Evolutionary conservation across 2,329 filamentous ascomycete genomes (phyloP).

Genomic region (Exophiala alcalophila): DNA sequence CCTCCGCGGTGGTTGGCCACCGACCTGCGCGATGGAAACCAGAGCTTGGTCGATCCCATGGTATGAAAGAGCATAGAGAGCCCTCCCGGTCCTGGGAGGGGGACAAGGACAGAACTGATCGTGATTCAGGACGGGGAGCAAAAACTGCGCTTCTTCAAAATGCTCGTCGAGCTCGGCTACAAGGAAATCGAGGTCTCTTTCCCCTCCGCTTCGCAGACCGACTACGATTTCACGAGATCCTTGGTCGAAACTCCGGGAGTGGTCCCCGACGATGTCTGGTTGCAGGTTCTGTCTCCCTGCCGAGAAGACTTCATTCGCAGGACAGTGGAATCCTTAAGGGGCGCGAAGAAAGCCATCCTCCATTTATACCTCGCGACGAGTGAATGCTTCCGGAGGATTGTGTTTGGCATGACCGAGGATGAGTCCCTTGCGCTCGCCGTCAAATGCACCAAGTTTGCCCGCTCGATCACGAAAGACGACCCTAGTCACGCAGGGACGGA

Average conservation of each 20-base stretch:
- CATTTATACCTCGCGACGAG: constrained; percentile 96
- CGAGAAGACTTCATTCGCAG: constrained; percentile 84
- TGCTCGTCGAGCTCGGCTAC: constrained; percentile 88
- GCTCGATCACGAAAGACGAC: constrained; percentile 83
- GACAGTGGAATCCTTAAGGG: constrained; percentile 83
- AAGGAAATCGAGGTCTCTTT: constrained; percentile 98
- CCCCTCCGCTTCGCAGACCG: constrained; percentile 88
- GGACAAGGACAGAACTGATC: constrained; percentile 9
- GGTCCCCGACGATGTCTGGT: constrained; percentile 82
- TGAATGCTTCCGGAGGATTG: constrained; percentile 87
- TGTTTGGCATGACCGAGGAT: constrained; percentile 83
- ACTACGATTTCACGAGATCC: constrained; percentile 90
- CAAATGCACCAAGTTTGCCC: constrained; percentile 78
- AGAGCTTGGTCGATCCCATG: constrained; percentile 91
- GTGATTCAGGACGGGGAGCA: constrained; percentile 75
- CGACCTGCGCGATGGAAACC: constrained; percentile 87
- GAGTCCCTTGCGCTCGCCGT: constrained; percentile 79
- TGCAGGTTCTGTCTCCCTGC: constrained; percentile 91
- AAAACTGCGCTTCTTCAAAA: constrained; percentile 93
- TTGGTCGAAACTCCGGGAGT: constrained; percentile 80
- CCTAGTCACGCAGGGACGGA: constrained; percentile 57
- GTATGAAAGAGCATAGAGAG: constrained; percentile 46
- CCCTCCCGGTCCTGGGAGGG: background rate
- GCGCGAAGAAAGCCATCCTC: constrained; percentile 88
- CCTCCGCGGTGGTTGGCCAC: constrained; percentile 88